Base-by-base conservation (phyloP, 345 rosid genomes). In the Acer negundo region DNA sequence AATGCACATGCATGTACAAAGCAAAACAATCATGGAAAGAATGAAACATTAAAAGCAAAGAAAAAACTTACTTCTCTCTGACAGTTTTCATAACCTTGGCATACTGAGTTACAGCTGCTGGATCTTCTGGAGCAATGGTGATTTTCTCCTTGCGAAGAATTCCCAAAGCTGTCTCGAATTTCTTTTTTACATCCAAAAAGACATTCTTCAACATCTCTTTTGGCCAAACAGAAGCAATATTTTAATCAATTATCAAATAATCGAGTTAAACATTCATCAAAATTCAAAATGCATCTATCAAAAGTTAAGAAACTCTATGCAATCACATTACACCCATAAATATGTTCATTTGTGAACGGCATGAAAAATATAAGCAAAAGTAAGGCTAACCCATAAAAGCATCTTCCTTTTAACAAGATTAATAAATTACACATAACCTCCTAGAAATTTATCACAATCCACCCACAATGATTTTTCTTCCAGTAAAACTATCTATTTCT, bases 191-290 rank as follows among this genome's bases (percentile, higher is more conserved):
- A 3, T 94, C 99, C 81, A 87, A 75, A 82, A 91, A 97, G 82
- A 97, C 86, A 81, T 87, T 85, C 93, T 97, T 97, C 90, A 97
- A 80, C 94, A 94, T 89, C 89, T 90, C 99, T 96, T 61, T 82
- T 68, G 66, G 38, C 71, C 70, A 81, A 75, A 77, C 28, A 44
- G 26, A 71, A 59, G 69, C 44, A 72, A 71, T 47, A 69, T 10
- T 42, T 80, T 75, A 77, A 70, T 62, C 66, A 66, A 68, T 59
- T 28, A 17, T 35, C 46, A 66, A 20, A 55, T 19, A n/a, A 74
- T 19, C 15, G 31, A 1, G 15, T 26, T 20, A 46, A 49, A 59
- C 12, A 49, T 65, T 47, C 62, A 35, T 51, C 11, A 58, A 28
- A 63, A 73, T 40, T 53, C 7, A 65, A 62, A 35, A 64, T 10